phyloP scores from a whole-genome alignment of 306 rosid genomes.

The Quercus mongolica region DNA sequence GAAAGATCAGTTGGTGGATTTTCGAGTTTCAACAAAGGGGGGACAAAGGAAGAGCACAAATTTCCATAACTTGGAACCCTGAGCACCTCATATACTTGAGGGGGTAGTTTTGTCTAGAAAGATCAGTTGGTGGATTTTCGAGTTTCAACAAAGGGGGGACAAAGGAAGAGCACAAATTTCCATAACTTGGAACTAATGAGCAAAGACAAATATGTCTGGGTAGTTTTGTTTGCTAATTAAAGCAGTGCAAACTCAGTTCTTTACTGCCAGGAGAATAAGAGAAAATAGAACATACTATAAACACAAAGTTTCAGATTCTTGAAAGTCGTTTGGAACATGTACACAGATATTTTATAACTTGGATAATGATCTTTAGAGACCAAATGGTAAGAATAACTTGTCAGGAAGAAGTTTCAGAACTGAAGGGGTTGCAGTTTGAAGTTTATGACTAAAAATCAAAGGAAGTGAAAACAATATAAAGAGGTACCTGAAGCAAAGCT shows the following conservation, averaged over 20 bases:
- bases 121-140: conserved; percentile 13
- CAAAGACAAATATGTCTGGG: conserved; percentile 22
- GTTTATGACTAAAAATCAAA: not conserved
- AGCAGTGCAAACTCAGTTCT: conserved; percentile 7
- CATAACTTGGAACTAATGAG: not conserved
- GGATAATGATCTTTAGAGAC: too few relatives aligned
- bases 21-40: not conserved
- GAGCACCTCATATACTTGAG: conserved; percentile 26
- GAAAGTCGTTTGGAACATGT: too few relatives aligned
- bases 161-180: conserved; percentile 7
- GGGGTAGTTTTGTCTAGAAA: conserved; percentile 24
- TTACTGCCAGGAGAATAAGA: not conserved
- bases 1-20: conserved; percentile 12
- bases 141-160: not conserved
- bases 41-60: conserved; percentile 5
- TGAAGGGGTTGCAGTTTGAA: not conserved
- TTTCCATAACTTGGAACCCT: not conserved
- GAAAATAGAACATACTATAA: conserved; percentile 15
- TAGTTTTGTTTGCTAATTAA: conserved; percentile 21
- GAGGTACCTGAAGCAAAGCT: conserved; percentile 24
- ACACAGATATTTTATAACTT: too few relatives aligned
- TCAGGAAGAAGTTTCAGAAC: not conserved
- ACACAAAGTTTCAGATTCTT: not conserved
- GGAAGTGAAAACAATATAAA: not conserved
- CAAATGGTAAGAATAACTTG: not conserved